These are phyloP conservation scores for Inga laurina DNA, from an alignment of 306 rosid genomes.

Conservation along the genomic window DNA sequence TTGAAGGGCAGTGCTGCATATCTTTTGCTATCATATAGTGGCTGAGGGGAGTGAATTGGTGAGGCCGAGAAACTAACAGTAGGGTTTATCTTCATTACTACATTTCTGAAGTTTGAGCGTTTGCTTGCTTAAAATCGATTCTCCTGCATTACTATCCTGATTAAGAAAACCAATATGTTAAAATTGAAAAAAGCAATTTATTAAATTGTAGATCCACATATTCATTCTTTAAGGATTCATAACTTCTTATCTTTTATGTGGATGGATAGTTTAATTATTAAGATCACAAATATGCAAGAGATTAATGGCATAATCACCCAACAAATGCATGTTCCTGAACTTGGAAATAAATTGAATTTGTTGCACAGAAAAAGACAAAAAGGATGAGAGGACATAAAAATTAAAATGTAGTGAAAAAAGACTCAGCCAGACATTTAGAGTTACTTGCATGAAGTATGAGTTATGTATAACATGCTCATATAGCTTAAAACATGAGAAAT, in stretches of 20 bases:
- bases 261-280: background rate
- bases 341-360: background rate
- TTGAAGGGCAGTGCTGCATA: background rate
- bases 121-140: background rate
- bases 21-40: background rate
- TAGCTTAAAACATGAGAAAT: background rate
- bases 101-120: too few species aligned
- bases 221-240: background rate
- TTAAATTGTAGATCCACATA: background rate
- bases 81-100: too few species aligned
- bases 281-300: too few species aligned
- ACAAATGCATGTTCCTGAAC: background rate
- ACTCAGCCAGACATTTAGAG: background rate
- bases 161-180: background rate
- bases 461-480: background rate
- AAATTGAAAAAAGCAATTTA: background rate
- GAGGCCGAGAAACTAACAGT: too few species aligned
- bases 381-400: background rate
- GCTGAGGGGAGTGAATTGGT: too few species aligned
- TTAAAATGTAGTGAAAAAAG: background rate
- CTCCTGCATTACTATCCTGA: background rate
- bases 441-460: background rate
- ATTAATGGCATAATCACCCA: too few species aligned
- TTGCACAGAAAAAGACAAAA: background rate
- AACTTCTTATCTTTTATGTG: background rate